Percentiles rank a stretch among this genome's conserved stretches.
Conservation (phyloP, 805 yeast genomes). For the Lipomyces yamadae region DNA sequence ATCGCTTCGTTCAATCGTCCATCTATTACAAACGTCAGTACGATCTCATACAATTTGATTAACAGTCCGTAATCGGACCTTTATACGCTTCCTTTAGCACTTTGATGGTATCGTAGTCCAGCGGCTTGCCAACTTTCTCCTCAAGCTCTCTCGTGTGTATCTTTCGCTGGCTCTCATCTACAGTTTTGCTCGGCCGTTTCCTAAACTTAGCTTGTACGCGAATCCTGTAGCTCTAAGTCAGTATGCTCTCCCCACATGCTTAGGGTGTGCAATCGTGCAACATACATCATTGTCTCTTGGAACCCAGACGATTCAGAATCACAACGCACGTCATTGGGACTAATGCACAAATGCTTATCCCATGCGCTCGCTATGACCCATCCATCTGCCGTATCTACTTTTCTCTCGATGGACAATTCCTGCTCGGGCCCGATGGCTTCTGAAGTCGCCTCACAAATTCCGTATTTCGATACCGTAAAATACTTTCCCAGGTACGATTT, state of each 20-base stretch:
- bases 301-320: constrained; percentile 35
- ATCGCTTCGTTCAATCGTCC: constrained; percentile 50
- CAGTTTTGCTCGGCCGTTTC: constrained; percentile 23
- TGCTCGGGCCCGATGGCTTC: constrained; percentile 47
- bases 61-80: constrained; percentile 17
- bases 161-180: constrained; percentile 12
- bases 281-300: constrained; percentile 27
- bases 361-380: constrained; percentile 39
- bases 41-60: not conserved
- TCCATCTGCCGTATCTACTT: constrained; percentile 24
- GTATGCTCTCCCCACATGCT: not conserved
- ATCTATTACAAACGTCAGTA: constrained; percentile 14
- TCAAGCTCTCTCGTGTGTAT: constrained; percentile 41
- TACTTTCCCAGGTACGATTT: constrained; percentile 45
- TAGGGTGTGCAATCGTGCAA: not conserved
- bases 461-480: constrained; percentile 37
- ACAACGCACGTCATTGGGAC: constrained; percentile 24
- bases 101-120: constrained; percentile 37
- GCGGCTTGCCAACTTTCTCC: constrained; percentile 40
- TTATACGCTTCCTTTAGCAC: constrained; percentile 40
- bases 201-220: constrained; percentile 41
- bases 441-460: constrained; percentile 41
- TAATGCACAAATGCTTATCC: constrained; percentile 32
- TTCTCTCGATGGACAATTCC: constrained; percentile 37
- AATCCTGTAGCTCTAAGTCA: constrained; percentile 21